Percentiles rank a stretch among this genome's conserved stretches.
phyloP scores from a whole-genome alignment of 257 asterid genomes.

The Knoxia roxburghii region DNA sequence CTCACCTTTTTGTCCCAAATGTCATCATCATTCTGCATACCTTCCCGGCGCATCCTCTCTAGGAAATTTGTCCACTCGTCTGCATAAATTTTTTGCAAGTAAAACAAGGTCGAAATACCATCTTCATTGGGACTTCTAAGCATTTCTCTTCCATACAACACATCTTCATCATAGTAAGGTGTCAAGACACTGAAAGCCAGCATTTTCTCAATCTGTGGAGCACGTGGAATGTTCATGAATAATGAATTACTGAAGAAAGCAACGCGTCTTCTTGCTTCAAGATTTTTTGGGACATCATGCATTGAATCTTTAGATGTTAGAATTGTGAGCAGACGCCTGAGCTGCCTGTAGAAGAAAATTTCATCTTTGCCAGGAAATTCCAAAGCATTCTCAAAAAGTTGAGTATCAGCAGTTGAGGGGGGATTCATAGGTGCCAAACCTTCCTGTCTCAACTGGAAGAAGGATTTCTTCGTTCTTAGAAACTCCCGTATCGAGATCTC shows the following conservation, averaged over 20 bases:
- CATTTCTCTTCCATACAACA: conserved; percentile 67
- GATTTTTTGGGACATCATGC: conserved; percentile 68
- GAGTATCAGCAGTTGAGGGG: conserved; percentile 25
- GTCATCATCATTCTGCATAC: conserved; percentile 57
- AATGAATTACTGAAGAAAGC: conserved; percentile 89
- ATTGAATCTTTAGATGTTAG: conserved; percentile 75
- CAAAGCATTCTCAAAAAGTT: conserved; percentile 65
- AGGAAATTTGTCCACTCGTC: conserved; percentile 88
- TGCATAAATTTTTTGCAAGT: conserved; percentile 74
- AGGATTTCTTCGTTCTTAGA: conserved; percentile 55
- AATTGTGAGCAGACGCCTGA: conserved; percentile 71
- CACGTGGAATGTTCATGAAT: conserved; percentile 97
- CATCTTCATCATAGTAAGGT: conserved; percentile 94
- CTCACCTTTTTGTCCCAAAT: conserved; percentile 62
- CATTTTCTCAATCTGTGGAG: conserved; percentile 90
- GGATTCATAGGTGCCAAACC: conserved; percentile 51
- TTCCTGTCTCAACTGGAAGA: conserved; percentile 55
- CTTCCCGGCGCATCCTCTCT: conserved; percentile 84
- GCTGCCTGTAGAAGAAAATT: conserved; percentile 59
- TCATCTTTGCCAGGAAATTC: conserved; percentile 55
- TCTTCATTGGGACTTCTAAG: conserved; percentile 84
- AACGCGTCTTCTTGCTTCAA: conserved; percentile 70
- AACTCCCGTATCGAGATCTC: conserved; percentile 70
- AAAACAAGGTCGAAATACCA: conserved; percentile 76
- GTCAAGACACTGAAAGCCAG: conserved; percentile 95